Base-by-base conservation (phyloP, 2,329 filamentous ascomycete genomes). In the Phialophora expanda region DNA sequence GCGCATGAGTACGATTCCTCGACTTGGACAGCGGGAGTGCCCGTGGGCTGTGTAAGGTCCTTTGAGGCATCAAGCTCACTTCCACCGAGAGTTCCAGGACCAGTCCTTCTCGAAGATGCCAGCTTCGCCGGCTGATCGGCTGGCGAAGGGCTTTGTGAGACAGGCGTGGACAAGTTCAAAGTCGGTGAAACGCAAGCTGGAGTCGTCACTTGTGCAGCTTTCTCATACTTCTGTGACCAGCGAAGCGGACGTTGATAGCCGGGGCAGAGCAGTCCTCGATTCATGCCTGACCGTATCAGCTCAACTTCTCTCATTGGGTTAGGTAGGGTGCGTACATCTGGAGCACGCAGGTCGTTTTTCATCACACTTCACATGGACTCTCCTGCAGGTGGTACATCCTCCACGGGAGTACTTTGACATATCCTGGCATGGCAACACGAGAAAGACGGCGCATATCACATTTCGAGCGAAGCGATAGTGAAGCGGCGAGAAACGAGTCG, bases 401-500 rank as follows among this genome's bases (percentile, higher is more conserved):
- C 48, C n/a, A 14, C 32, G 59, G 41, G 59, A 61, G 34, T 60
- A 60, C n/a, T 60, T 60, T 11, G 57, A 60, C 57, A 60, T 60
- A 7, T 32, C 34, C 26, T 11, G 9, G 26, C 57, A 51, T 60
- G 56, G 38, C 20, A 53, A 28, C 7, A 53, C 6, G 22, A 53
- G 17, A 8, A 26, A 22, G 9, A n/a, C 9, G 22, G 22, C 14
- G 48, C 11, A 24, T 14, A 53, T 53, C 20, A 24, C 48, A 53
- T 28, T 53, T 53, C 48, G 48, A 26, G 48, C 22, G 22, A 53
- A 53, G 48, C 9, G 48, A 28, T 53, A n/a, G 14, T n/a, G 38
- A 34, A 48, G 6, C 14, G 22, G 22, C 2, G 12, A 57, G 34
- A 20, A 17, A 20, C 14, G 28, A 26, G 14, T 55, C 14, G 28